These are phyloP conservation scores for Pulveroboletus sp. DNA, from an alignment of 768 basidiomycete genomes.

Conservation along the genomic window DNA sequence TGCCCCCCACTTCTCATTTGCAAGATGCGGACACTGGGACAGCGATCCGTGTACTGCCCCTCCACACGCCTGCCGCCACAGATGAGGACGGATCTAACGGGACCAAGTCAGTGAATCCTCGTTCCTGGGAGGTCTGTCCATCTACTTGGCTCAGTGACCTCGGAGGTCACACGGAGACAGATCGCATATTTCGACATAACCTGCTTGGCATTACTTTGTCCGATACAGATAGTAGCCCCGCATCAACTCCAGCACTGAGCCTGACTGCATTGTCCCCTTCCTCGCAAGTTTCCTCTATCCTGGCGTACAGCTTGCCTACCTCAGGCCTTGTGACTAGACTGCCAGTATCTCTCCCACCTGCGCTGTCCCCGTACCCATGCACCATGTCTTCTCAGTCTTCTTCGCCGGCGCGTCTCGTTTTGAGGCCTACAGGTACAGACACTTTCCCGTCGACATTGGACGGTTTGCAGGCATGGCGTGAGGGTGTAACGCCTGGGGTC, in stretches of 20 bases:
- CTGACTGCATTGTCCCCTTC: conserved; percentile 20
- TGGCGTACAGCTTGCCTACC: conserved; percentile 7
- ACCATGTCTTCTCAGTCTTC: conserved; percentile 14
- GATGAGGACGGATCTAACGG: conserved; percentile 6
- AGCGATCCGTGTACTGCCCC: conserved; percentile 10
- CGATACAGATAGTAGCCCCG: conserved; percentile 19
- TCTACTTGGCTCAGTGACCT: conserved; percentile 32
- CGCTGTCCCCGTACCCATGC: conserved; percentile 6
- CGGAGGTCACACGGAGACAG: conserved; percentile 29
- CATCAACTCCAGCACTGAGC: conserved; percentile 23
- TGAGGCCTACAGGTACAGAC: conserved; percentile 28
- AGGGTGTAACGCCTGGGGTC: conserved; percentile 16
- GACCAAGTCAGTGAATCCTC: conserved; percentile 13
- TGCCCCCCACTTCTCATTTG: conserved; percentile 22
- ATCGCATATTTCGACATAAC: conserved; percentile 28
- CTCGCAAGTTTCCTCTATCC: conserved; percentile 12
- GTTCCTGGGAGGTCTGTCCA: conserved; percentile 17
- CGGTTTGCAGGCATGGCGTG: conserved; percentile 27
- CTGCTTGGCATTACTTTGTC: conserved; percentile 9
- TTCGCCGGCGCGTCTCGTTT: conserved; percentile 14
- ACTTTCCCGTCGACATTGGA: conserved; percentile 31
- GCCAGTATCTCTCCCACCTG: conserved; percentile 13
- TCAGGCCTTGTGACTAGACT: conserved; percentile 9
- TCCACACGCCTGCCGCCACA: conserved; percentile 3
- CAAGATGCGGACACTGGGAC: conserved; percentile 8